Base-by-base conservation (phyloP, 495 filamentous ascomycete genomes). In the Penicillium lividum region DNA sequence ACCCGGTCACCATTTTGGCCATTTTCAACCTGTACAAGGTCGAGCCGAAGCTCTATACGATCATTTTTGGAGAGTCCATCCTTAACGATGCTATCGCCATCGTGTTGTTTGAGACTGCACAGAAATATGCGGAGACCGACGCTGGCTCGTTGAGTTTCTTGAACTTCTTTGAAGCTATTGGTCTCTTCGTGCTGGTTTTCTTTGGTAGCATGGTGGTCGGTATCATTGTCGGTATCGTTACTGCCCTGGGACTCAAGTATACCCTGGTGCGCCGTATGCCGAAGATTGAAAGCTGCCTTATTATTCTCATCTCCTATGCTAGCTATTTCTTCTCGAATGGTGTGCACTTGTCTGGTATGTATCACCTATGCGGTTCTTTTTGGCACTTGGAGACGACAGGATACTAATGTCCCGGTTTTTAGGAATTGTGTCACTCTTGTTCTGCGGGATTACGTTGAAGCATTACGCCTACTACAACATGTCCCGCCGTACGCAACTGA, bases 401-500 rank as follows among this genome's bases (percentile, higher is more conserved):
- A 13, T 31, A 30, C 44, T 54, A 60, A 52, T 34, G n/a, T 60
- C 0, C n/a, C 30, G 53, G 7, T 27, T 49, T 53, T 34, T 63
- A 98, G 93, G 94, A 56, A 98, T 98, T 64, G 94, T 98, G 53
- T 94, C 94, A 16, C 82, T 98, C 55, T 78, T 98, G 10, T 98
- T 98, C 77, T 98, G 95, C 72, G 94, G 94, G 31, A 98, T 98
- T 58, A 97, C 94, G 7, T 81, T 98, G 34, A 98, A 98, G 71
- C 94, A 98, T 71, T 98, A 98, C 67, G 94, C 94, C 43, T 98
- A 98, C 78, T 97, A 97, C 79, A 98, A 98, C 77, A 98, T 98
- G 94, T 98, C 94, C 30, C 88, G 94, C 44, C 88, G 94, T 44
- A 97, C 95, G 22, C 94, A 98, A 68, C 84, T 98, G 64, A 97